Percentiles rank a stretch among this genome's conserved stretches.
These are phyloP conservation scores for Kurtzmaniella cleridarum DNA, from an alignment of 805 yeast genomes.

Conservation along the genomic window DNA sequence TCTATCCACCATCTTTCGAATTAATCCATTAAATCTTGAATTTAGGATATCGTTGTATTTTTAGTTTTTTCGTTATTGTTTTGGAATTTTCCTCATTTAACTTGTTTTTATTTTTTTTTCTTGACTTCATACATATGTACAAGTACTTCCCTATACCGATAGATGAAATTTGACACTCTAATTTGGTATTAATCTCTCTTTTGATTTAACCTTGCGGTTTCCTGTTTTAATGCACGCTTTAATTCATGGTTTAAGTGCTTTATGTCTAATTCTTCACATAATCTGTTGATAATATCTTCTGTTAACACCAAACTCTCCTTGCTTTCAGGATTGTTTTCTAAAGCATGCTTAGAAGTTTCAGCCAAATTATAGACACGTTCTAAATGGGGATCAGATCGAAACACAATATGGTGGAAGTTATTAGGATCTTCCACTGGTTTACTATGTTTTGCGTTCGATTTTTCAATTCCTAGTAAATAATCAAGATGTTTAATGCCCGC, in stretches of 20 bases:
- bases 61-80: no score
- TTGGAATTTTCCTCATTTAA: no score
- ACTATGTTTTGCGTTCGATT: slow-evolving; percentile 1
- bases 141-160: no score
- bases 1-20: no score
- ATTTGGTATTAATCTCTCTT: slow-evolving; percentile 12
- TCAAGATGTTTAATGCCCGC: slow-evolving; percentile 67
- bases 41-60: no score
- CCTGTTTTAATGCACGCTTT: slow-evolving; percentile 51
- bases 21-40: no score
- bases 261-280: slow-evolving; percentile 43
- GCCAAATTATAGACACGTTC: slow-evolving; percentile 15
- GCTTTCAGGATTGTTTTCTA: slow-evolving; percentile 9
- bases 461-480: slow-evolving; percentile 39
- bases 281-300: slow-evolving; percentile 38
- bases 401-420: slow-evolving; percentile 14
- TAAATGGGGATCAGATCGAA: slow-evolving; percentile 9
- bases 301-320: slow-evolving; percentile 38
- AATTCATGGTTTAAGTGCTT: slow-evolving; percentile 41
- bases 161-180: slow-evolving; percentile 10
- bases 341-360: slow-evolving; percentile 2
- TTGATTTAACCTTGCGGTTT: slow-evolving; percentile 24
- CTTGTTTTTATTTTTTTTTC: no score
- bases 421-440: not conserved
- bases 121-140: no score